Percentiles rank a stretch among this genome's conserved stretches.
phyloP scores from a whole-genome alignment of 768 basidiomycete genomes.

The Pisolithus marmoratus region DNA sequence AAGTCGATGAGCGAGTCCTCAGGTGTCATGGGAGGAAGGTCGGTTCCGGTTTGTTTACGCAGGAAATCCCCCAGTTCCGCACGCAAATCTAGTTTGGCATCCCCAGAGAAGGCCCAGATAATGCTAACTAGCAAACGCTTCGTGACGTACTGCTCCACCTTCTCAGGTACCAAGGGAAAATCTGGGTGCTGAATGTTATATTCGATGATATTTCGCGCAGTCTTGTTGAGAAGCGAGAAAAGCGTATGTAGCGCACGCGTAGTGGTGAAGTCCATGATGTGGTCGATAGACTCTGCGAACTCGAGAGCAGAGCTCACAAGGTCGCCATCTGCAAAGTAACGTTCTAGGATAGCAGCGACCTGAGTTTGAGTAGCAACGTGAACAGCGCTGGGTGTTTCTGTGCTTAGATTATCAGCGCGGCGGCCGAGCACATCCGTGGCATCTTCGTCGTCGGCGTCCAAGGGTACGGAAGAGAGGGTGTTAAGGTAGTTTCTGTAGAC shows the following conservation, averaged over 20 bases:
- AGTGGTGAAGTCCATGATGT: constrained; percentile 97
- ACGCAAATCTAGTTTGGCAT: constrained; percentile 85
- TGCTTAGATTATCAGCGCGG: constrained; percentile 39
- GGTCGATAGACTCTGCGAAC: constrained; percentile 81
- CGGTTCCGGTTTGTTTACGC: constrained; percentile 79
- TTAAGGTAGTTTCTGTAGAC: constrained; percentile 85
- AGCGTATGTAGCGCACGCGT: constrained; percentile 92
- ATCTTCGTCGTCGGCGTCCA: constrained; percentile 91
- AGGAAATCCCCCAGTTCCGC: constrained; percentile 88
- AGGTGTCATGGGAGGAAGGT: constrained; percentile 68
- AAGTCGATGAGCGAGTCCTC: constrained; percentile 91
- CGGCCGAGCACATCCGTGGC: constrained; percentile 54
- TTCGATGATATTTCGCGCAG: constrained; percentile 86
- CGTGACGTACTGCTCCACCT: constrained; percentile 84
- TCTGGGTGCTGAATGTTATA: constrained; percentile 94
- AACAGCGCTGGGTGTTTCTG: constrained; percentile 49
- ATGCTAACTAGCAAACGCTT: constrained; percentile 88
- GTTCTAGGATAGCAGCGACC: constrained; percentile 68
- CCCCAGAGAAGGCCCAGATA: constrained; percentile 98
- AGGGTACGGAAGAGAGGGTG: constrained; percentile 62
- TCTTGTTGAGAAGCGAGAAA: constrained; percentile 97
- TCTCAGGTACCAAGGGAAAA: constrained; percentile 82
- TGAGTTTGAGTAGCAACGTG: constrained; percentile 73
- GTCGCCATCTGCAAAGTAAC: constrained; percentile 78
- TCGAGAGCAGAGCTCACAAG: constrained; percentile 74